Evolutionary conservation across 148 eudicot species (phyloP).

Genomic region (Pouteria glomerata): DNA sequence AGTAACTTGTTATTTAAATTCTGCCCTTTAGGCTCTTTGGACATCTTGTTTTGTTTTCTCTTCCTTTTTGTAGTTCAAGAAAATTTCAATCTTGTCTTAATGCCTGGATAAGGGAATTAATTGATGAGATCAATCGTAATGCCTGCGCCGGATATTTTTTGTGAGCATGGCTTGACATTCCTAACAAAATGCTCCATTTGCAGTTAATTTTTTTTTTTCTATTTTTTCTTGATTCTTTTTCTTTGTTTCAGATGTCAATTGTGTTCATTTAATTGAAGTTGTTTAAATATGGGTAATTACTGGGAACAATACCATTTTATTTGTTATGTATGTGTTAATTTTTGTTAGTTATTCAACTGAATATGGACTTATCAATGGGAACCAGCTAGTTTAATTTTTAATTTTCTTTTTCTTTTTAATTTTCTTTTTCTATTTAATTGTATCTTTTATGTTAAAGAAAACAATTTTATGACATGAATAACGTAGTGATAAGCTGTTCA

Average conservation of each 20-base stretch:
- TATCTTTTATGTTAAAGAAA: no score
- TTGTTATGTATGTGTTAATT: neutral
- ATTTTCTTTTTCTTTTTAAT: no score
- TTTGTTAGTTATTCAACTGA: neutral
- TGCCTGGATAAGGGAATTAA: conserved; percentile 5
- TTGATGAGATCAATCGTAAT: conserved; percentile 12
- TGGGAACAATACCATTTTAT: neutral
- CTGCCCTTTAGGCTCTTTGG: conserved; percentile 7
- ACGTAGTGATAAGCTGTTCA: no score
- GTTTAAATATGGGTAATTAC: neutral
- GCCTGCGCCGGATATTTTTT: neutral
- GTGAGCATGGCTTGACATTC: neutral
- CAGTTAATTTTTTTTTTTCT: neutral
- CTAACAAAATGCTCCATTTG: neutral
- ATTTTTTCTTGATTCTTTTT: neutral
- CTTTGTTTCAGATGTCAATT: neutral
- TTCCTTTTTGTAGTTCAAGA: conserved; percentile 10
- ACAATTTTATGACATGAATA: no score
- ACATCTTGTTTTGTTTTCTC: neutral
- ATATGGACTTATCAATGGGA: no score
- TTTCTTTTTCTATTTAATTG: no score
- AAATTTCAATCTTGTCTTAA: conserved; percentile 9
- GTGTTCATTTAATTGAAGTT: no score
- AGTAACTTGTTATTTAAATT: conserved; percentile 1
- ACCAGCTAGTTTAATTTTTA: no score